Conservation (phyloP, 1,139 yeast species). For the Maudiozyma humilis region DNA sequence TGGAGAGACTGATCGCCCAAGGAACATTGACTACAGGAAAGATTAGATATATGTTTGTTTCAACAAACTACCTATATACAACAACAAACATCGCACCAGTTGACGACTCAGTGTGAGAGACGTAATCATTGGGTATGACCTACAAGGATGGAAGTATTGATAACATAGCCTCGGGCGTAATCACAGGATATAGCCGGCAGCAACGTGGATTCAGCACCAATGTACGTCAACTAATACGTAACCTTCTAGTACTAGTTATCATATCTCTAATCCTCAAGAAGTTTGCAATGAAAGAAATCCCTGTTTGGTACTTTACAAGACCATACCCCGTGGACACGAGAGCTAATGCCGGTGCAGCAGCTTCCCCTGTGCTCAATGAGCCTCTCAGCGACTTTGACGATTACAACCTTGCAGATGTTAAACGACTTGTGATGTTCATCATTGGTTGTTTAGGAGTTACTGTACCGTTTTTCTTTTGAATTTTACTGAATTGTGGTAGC, state of each 20-base stretch:
- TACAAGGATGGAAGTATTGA: background rate
- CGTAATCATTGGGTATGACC: background rate
- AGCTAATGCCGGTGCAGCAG: background rate
- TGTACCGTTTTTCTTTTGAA: slow-evolving; percentile 12
- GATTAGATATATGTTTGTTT: too few relatives aligned
- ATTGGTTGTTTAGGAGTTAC: slow-evolving; percentile 12
- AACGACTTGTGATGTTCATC: slow-evolving; percentile 14
- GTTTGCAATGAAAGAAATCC: background rate
- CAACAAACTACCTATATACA: too few relatives aligned
- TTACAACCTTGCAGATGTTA: slow-evolving; percentile 18
- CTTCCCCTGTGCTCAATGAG: slow-evolving; percentile 8
- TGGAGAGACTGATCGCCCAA: too few relatives aligned
- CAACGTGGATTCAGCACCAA: background rate
- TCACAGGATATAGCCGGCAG: background rate
- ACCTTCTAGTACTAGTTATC: background rate
- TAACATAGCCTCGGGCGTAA: background rate
- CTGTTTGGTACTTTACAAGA: background rate
- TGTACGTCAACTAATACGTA: background rate
- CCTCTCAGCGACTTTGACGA: slow-evolving; percentile 17
- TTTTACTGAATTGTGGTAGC: background rate
- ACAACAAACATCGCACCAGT: too few relatives aligned
- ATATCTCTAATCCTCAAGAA: slow-evolving; percentile 1
- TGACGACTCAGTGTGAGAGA: background rate
- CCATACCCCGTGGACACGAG: background rate
- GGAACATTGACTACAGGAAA: too few relatives aligned